Evolutionary conservation across 352 stramenopile species (phyloP), one percentile per base, ranked within the genome.

Genomic region (Pythium sukuiense): DNA sequence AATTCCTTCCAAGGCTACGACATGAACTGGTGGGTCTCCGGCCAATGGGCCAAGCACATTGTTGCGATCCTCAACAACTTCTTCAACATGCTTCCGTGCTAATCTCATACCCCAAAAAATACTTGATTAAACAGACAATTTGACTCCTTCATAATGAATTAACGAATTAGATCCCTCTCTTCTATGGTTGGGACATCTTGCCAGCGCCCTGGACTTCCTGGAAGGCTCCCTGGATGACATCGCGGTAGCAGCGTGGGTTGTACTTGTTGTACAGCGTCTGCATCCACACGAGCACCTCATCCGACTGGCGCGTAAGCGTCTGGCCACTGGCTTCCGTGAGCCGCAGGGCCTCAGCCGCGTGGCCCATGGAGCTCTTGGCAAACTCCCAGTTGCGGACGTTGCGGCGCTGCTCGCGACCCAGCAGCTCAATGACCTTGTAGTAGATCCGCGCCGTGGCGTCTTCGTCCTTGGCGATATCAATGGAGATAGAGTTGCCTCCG

Each of bases 371-470:
- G 12, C 77, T 33, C 29, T 77, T 80, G 41, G 70, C 74, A 37
- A 87, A 55, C 39, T 89, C 80, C 80, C 80, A 89, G 30, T 57
- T 56, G 27, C 66, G 72, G 20, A 73, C 63, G 63, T 83, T 85
- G 26, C 48, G 49, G 32, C 65, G 63, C 52, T 89, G 79, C 18
- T 60, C 62, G n/a, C 80, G 80, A 32, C 70, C 65, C 39, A 89
- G 63, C 29, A 86, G 54, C 62, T 76, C 71, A n/a, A 89, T 54
- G 20, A 85, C 78, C 64, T 85, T 85, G 77, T 84, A 85, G 58
- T 83, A 82, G 6, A 76, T 60, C 24, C 67, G 59, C 39, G 69
- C 70, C 0, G 62, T 69, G 1, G 46, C 54, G 13, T 76, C 65
- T 5, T 89, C 75, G 13, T 56, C 64, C 43, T 74, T 83, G 30